Base-by-base conservation (phyloP, 2,329 filamentous ascomycete genomes). In the Penicillium sp. region DNA sequence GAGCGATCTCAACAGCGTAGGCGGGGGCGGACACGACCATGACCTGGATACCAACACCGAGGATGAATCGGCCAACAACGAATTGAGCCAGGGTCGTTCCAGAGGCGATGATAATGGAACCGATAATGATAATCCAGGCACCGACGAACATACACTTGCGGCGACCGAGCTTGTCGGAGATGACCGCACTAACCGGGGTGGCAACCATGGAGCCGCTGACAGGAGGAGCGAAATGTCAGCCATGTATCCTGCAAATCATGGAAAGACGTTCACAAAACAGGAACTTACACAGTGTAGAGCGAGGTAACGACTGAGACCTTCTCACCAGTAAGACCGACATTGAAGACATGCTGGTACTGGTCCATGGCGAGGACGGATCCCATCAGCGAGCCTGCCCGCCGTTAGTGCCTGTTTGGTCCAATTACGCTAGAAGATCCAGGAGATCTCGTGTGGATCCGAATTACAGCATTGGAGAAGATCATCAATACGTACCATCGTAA, bases 1-100 rank as follows among this genome's bases (percentile, higher is more conserved):
- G 79, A 1, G 80, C 66, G 27, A 82, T 79, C 60, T 82, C 80
- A 37, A 82, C 74, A 4, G 78, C 73, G 58, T 82, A 82, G 10
- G 81, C 78, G 0, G 81, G 81, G 2, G 80, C 81, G 10, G 78
- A 77, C 40, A 82, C 79, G 0, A 78, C 78, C 79, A 82, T 81
- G 67, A 81, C 67, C 55, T 79, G 70, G 55, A 82, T 81, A 19
- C 80, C 81, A 33, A 76, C 62, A 19, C 81, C 80, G 35, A 82
- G 79, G 6, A 82, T 54, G 59, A 81, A 80, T 6, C 81, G 78
- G 22, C 80, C 81, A 31, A 80, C 76, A 35, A 81, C 73, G 52
- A 82, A 78, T 65, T 82, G 71, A 3, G 68, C 55, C n/a, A 69
- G 55, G 68, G 19, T 71, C 52, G 56, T 67, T 13, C 76, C 66